Evolutionary conservation across 2,329 filamentous ascomycete species (phyloP).

Genomic region (Ceratocystis lukuohia): DNA sequence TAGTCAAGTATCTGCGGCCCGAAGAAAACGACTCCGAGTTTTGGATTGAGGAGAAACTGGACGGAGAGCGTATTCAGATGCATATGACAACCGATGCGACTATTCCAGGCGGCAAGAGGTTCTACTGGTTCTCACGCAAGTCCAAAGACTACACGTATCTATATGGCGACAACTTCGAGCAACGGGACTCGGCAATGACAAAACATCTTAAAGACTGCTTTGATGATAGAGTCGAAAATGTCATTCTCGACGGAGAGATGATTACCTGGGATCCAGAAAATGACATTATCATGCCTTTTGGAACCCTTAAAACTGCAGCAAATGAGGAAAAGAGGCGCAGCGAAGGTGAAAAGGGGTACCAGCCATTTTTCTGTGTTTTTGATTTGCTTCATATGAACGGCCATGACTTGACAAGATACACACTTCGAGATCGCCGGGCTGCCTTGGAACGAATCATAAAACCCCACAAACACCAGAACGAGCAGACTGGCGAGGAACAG

Average conservation of each 20-base stretch:
- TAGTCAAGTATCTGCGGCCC: conserved; percentile 54
- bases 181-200: conserved; percentile 65
- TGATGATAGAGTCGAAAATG: conserved; percentile 59
- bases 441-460: conserved; percentile 38
- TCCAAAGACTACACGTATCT: conserved; percentile 93
- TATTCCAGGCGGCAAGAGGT: conserved; percentile 55
- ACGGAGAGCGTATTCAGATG: conserved; percentile 93
- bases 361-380: conserved; percentile 75
- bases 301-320: conserved; percentile 84
- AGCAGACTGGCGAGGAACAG: background rate
- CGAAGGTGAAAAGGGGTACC: conserved; percentile 40
- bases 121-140: conserved; percentile 89
- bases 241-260: conserved; percentile 97
- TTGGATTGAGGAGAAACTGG: conserved; percentile 96
- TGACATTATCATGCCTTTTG: conserved; percentile 78
- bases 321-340: conserved; percentile 56
- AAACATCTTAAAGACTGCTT: conserved; percentile 70
- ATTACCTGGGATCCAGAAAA: conserved; percentile 88
- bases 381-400: conserved; percentile 86
- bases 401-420: conserved; percentile 64
- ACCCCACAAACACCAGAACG: background rate
- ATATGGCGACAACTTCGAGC: conserved; percentile 65
- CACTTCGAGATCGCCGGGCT: conserved; percentile 62
- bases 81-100: conserved; percentile 67
- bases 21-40: conserved; percentile 63